Evolutionary conservation across 306 rosid genomes (phyloP), one percentile per base, ranked within the genome.

Genomic region (Potentilla sterilis): DNA sequence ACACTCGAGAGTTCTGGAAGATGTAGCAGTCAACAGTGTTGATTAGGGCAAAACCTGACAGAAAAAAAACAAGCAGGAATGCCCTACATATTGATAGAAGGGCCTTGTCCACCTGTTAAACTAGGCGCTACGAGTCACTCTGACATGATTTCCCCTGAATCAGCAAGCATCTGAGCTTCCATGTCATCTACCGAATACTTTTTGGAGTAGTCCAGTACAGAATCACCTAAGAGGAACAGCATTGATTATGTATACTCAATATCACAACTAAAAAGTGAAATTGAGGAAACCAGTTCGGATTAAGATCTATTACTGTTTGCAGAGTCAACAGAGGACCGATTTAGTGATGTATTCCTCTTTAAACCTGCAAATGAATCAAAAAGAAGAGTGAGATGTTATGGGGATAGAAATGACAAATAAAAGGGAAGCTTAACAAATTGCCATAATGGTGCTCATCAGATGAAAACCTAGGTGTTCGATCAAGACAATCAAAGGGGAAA

Each of bases 211-310:
- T 88, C 82, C 78, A 85, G 15, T 69, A 34, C 85, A 48, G 93
- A 83, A 80, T 93, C 92, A 85, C 93, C 97, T 91, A 24, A 54
- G 83, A 72, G 21, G 79, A 65, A 82, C 63, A 44, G 70, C 16
- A 61, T 42, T 6, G 11, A 73, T 42, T 41, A 51, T 32, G 11
- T 32, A 35, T 34, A 47, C 28, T 47, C 9, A 49, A 51, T 69
- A 32, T 48, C 34, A 55, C 22, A 55, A 12, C 41, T 41, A 22
- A 38, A 72, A 72, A 2, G 11, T 18, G 32, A 61, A 54, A 38
- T 40, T 28, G 28, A 24, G 18, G 58, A 22, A 66, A 37, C 69
- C 12, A 44, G 69, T 61, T 42, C 15, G 34, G 59, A 11, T 24
- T 16, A 63, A 18, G 63, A 78, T 77, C 14, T 37, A 79, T 86